Percentiles rank a stretch among this genome's conserved stretches.
Evolutionary conservation across 202 grass and related monocot species (phyloP).

Genomic region (Saccharum hybrid): DNA sequence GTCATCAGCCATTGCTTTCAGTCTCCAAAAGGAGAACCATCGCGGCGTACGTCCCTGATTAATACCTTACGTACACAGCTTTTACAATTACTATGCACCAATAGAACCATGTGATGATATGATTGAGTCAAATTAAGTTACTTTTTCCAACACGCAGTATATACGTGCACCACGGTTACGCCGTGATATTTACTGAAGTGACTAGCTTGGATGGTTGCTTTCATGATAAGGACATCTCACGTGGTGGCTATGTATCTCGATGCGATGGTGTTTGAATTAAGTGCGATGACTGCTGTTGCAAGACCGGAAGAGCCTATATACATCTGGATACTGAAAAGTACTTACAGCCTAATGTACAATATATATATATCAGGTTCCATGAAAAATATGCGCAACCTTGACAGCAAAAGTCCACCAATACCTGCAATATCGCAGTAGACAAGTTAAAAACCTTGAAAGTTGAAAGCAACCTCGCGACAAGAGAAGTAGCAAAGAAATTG

Average conservation of each 20-base stretch:
- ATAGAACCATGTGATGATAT: background rate
- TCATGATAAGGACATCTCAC: background rate
- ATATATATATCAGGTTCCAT: too few relatives aligned
- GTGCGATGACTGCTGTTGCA: background rate
- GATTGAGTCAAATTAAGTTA: background rate
- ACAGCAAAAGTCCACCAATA: background rate
- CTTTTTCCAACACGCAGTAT: background rate
- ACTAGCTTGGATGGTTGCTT: background rate
- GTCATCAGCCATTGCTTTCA: conserved; percentile 5
- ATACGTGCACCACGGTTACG: background rate
- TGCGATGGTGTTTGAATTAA: background rate
- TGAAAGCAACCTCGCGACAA: background rate
- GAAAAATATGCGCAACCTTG: too few relatives aligned
- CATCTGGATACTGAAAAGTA: too few relatives aligned
- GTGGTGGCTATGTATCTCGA: background rate
- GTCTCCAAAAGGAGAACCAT: background rate
- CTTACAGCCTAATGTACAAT: too few relatives aligned
- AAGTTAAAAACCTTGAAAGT: background rate
- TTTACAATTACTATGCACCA: background rate
- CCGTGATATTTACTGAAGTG: background rate
- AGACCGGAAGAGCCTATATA: background rate
- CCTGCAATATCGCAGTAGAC: background rate
- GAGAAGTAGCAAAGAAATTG: background rate
- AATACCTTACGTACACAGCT: background rate
- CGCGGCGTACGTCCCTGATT: background rate